Evolutionary conservation across 2,329 filamentous ascomycete species (phyloP), one percentile per base, ranked within the genome.

Genomic region (Penicillium sp.): DNA sequence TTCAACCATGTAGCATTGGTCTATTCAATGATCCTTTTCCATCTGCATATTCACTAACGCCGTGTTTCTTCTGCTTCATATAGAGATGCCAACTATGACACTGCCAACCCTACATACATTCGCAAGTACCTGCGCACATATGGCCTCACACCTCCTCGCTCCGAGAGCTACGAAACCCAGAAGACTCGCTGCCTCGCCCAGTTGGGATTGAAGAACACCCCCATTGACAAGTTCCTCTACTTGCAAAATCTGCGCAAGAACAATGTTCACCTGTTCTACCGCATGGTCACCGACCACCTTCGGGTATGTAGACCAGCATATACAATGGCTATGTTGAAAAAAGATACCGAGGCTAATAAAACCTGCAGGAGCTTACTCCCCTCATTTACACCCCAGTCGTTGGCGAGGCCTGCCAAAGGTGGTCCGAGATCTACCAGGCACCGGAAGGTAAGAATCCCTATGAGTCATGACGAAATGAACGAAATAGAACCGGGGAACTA

Each of bases 341-440:
- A 11, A 39, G 13, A 39, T 3, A 39, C 35, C n/a, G 35, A 35
- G 16, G 29, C 46, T 49, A 46, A 50, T 49, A 35, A 39, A 19
- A 11, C 19, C 21, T 65, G 56, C 67, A 78, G 69, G 79, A 80
- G 65, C 66, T 81, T 63, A 80, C 79, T 16, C 79, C 79, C 50
- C 67, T 81, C 58, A 80, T 81, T 62, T 81, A 81, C 64, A 81
- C 79, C 46, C 79, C 79, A 5, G 78, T 79, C 26, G 79, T 99
- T 69, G 95, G 95, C 69, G 93, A 98, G 75, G 95, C 96, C 65
- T 99, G 95, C 80, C 83, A 96, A 73, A 89, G 93, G 78, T 99
- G 96, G 86, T 96, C 93, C 39, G 92, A 93, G 69, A 86, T 98
- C 68, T 98, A 96, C 82, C 96, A 93, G 59, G 90, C 93, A 66